Conservation (phyloP, 2,329 filamentous ascomycete genomes). For the Magnaporthiopsis incrustans region DNA sequence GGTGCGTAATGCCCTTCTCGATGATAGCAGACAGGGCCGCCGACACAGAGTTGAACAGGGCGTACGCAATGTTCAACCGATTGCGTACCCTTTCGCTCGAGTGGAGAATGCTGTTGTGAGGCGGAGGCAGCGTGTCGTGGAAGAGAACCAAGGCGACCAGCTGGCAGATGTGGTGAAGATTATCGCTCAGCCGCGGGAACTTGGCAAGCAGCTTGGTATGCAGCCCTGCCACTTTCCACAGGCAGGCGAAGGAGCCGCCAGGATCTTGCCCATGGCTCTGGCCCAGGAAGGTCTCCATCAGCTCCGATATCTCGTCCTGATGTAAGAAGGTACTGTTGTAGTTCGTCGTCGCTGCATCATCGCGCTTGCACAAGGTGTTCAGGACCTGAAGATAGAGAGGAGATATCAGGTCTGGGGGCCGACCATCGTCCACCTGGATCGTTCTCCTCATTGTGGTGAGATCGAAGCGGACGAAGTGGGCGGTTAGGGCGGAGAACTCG, state of each 20-base stretch:
- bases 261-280: conserved; percentile 17
- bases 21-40: conserved; percentile 36
- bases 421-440: conserved; percentile 19
- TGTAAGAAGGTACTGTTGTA: conserved; percentile 21
- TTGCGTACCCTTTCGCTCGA: conserved; percentile 8
- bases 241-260: conserved; percentile 32
- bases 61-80: conserved; percentile 19
- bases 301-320: conserved; percentile 24
- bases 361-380: conserved; percentile 2
- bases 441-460: conserved; percentile 22
- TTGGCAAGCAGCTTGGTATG: conserved; percentile 32
- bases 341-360: conserved; percentile 11
- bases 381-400: conserved; percentile 30
- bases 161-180: conserved; percentile 29
- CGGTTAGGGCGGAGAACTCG: conserved; percentile 40
- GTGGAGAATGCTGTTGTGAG: background rate
- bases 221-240: conserved; percentile 34
- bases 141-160: conserved; percentile 24
- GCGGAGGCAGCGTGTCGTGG: conserved; percentile 16
- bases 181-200: conserved; percentile 39
- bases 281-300: conserved; percentile 36
- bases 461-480: conserved; percentile 45
- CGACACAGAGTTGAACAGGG: conserved; percentile 35
- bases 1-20: conserved; percentile 46
- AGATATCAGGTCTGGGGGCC: conserved; percentile 32